phyloP scores from a whole-genome alignment of 2,329 filamentous ascomycete species.

The Aphanoascus verrucosus region DNA sequence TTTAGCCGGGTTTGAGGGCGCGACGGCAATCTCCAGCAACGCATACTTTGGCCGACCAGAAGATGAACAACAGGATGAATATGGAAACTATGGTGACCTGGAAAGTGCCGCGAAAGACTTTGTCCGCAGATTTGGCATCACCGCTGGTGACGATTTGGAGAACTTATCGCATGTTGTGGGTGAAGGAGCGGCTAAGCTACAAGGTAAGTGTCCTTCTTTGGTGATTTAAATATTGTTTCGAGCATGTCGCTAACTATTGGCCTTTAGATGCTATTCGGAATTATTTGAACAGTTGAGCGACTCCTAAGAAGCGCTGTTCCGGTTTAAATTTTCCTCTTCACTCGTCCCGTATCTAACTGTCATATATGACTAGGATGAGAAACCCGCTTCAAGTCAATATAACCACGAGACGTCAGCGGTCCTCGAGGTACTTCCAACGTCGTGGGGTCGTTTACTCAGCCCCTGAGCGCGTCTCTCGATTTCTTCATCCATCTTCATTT shows the following conservation, averaged over 20 bases:
- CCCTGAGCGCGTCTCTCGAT: not conserved
- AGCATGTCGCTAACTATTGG: not conserved
- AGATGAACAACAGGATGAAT: conserved; percentile 60
- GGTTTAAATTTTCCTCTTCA: conserved; percentile 3
- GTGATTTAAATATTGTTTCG: not conserved
- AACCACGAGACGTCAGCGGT: not conserved
- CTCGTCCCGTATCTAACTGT: conserved; percentile 2
- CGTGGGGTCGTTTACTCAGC: not conserved
- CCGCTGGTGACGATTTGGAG: conserved; percentile 89
- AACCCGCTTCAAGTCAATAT: not conserved
- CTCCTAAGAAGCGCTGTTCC: conserved; percentile 4
- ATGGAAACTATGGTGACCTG: conserved; percentile 65
- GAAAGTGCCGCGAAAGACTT: conserved; percentile 94
- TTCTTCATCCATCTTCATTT: not conserved
- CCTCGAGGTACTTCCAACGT: not conserved
- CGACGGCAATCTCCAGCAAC: conserved; percentile 85
- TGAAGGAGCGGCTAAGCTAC: conserved; percentile 72
- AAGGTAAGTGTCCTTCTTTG: conserved; percentile 45
- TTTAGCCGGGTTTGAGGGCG: conserved; percentile 85
- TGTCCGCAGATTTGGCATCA: conserved; percentile 87
- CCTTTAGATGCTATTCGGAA: conserved; percentile 37
- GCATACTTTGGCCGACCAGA: conserved; percentile 94
- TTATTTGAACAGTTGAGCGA: conserved; percentile 38
- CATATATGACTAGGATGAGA: not conserved
- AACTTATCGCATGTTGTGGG: conserved; percentile 74